These are phyloP conservation scores for Eucalyptus microcorys DNA, from an alignment of 345 rosid species.

Conservation along the genomic window DNA sequence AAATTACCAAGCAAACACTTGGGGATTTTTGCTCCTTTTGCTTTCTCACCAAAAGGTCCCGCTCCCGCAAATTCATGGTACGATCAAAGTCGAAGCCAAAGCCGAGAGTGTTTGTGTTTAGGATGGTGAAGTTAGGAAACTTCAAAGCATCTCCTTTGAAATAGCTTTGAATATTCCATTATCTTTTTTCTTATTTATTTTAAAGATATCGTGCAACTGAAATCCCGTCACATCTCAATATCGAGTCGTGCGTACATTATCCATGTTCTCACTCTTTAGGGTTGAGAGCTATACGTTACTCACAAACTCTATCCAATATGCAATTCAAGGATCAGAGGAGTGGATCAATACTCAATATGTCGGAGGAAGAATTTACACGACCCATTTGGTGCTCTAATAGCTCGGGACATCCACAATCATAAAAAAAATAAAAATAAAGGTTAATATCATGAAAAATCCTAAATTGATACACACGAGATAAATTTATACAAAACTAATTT, in stretches of 20 bases:
- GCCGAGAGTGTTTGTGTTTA: too few relatives aligned
- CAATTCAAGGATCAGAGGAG: too few relatives aligned
- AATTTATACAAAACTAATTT: fast-evolving
- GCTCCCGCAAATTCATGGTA: too few relatives aligned
- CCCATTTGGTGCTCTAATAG: background rate
- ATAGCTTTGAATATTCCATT: background rate
- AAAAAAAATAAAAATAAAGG: too few relatives aligned
- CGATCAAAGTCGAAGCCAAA: background rate
- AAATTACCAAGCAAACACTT: background rate
- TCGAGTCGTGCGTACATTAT: too few relatives aligned
- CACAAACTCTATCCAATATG: too few relatives aligned
- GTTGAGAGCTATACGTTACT: too few relatives aligned
- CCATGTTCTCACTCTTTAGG: too few relatives aligned
- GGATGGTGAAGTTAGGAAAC: background rate
- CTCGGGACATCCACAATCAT: background rate
- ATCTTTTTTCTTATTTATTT: background rate
- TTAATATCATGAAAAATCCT: too few relatives aligned
- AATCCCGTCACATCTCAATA: too few relatives aligned
- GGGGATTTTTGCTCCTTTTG: background rate
- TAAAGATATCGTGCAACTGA: background rate
- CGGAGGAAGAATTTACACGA: too few relatives aligned
- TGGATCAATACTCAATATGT: too few relatives aligned
- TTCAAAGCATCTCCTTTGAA: background rate
- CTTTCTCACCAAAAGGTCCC: background rate
- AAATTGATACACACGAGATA: fast-evolving